phyloP scores from a whole-genome alignment of 345 rosid species.

The Angophora floribunda region DNA sequence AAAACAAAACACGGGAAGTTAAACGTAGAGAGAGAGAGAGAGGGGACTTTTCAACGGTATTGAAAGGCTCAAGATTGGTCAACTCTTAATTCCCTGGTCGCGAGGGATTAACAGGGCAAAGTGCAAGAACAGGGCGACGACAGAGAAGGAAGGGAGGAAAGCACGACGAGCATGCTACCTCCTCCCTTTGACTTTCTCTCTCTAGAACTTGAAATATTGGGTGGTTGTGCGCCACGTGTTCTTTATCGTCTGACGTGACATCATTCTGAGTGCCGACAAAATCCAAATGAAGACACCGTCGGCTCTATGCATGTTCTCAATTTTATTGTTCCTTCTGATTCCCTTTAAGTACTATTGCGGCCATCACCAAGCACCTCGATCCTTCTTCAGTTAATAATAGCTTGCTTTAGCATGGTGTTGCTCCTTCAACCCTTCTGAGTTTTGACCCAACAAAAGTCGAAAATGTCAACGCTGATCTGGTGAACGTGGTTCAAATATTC shows the following conservation, averaged over 20 bases:
- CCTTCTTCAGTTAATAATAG: not conserved
- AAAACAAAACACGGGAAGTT: not conserved
- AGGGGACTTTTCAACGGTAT: not conserved
- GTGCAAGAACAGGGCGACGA: not conserved
- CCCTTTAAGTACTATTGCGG: not conserved
- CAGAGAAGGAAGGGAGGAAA: not conserved
- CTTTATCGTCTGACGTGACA: not conserved
- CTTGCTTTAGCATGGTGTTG: not conserved
- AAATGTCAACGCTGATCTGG: not conserved
- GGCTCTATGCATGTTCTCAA: not conserved
- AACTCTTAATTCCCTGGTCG: not conserved
- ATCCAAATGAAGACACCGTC: not conserved
- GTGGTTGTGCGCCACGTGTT: not conserved
- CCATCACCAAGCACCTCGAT: not conserved
- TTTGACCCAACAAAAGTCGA: not conserved
- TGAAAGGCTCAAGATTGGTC: constrained; percentile 1
- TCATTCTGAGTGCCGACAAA: not conserved
- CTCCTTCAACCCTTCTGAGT: not conserved
- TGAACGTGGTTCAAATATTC: not conserved
- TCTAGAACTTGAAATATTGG: not conserved
- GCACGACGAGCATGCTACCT: not conserved
- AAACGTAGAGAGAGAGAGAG: not conserved
- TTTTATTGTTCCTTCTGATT: not conserved
- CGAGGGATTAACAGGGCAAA: not conserved
- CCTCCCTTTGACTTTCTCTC: not conserved